phyloP scores from a whole-genome alignment of 306 rosid species.

The Casuarina equisetifolia region DNA sequence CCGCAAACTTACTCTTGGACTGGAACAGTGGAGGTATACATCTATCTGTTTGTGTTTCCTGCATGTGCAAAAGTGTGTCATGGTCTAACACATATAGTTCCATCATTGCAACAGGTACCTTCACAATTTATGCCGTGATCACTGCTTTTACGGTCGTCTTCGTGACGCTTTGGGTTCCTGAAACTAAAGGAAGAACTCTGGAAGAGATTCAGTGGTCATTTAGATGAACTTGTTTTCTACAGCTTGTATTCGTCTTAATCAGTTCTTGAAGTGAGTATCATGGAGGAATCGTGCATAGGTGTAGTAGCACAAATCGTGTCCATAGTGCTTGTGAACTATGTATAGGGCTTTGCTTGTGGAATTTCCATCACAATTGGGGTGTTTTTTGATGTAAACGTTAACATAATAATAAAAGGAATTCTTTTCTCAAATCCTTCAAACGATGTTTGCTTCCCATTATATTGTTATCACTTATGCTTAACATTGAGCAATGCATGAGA shows the following conservation, averaged over 20 bases:
- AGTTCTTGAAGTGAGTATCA: neutral
- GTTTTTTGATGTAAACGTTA: neutral
- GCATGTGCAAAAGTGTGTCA: constrained; percentile 8
- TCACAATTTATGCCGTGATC: constrained; percentile 53
- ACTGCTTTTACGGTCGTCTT: constrained; percentile 57
- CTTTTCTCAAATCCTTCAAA: neutral
- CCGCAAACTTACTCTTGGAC: constrained; percentile 72
- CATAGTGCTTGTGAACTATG: too few relatives aligned
- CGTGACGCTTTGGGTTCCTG: constrained; percentile 63
- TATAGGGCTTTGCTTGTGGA: neutral
- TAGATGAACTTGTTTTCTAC: constrained; percentile 41
- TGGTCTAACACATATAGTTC: neutral
- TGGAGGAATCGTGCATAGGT: neutral
- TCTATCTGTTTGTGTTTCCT: constrained; percentile 1
- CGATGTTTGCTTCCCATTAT: neutral
- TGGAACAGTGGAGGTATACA: constrained; percentile 73
- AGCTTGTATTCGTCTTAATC: constrained; percentile 4
- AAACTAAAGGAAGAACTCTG: constrained; percentile 82
- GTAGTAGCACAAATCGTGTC: neutral
- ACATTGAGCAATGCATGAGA: neutral
- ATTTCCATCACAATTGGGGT: neutral
- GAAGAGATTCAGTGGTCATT: constrained; percentile 83
- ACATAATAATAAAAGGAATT: neutral
- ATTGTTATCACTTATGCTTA: neutral
- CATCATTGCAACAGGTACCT: constrained; percentile 52